Evolutionary conservation across 306 rosid species (phyloP).

Genomic region (Medicago ruthenica): DNA sequence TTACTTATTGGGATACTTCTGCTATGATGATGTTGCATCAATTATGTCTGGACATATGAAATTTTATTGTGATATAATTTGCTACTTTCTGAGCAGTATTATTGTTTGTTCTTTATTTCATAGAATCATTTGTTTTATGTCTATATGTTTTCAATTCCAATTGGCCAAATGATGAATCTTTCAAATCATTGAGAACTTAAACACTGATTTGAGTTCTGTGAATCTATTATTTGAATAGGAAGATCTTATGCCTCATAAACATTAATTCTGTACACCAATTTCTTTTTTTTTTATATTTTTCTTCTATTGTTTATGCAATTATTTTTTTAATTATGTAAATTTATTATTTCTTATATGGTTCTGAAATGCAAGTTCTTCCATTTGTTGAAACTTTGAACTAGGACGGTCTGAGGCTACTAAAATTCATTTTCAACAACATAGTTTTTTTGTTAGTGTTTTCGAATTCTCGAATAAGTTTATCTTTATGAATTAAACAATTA

Average conservation of each 20-base stretch:
- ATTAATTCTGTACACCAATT: too few species aligned
- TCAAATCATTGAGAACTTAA: slow-evolving; percentile 28
- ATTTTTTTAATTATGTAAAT: neutral
- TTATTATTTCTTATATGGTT: too few species aligned
- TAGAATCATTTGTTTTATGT: neutral
- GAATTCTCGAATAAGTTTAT: too few species aligned
- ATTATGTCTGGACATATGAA: too few species aligned
- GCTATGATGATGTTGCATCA: too few species aligned
- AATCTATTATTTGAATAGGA: slow-evolving; percentile 45
- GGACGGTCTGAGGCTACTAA: slow-evolving; percentile 75
- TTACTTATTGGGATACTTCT: too few species aligned
- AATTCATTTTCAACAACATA: neutral
- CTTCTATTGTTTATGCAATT: neutral
- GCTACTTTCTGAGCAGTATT: neutral
- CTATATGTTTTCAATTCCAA: neutral
- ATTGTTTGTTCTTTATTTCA: neutral
- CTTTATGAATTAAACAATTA: too few species aligned
- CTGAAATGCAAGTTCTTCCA: slow-evolving; percentile 52
- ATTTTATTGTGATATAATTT: too few species aligned
- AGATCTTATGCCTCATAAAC: slow-evolving; percentile 39
- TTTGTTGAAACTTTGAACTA: slow-evolving; percentile 57
- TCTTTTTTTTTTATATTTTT: neutral
- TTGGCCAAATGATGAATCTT: slow-evolving; percentile 46
- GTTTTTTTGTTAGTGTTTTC: neutral
- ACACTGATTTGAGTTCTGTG: slow-evolving; percentile 28